Conservation (phyloP, 441 rosid genomes). For the Iberis amara region DNA sequence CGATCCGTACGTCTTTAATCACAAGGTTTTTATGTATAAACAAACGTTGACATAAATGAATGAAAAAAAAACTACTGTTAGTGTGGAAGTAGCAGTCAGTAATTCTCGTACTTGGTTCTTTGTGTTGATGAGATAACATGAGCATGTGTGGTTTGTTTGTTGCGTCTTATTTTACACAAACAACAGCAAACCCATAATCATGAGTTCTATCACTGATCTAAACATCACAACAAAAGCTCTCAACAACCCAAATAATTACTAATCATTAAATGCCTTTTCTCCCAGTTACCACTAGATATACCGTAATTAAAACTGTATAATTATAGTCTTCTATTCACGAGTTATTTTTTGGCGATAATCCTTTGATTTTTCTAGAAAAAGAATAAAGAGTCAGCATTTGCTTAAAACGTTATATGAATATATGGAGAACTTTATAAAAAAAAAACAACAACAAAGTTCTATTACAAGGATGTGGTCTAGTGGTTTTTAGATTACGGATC, state of each 20-base stretch:
- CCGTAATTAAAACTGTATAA: too few species aligned
- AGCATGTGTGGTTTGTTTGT: constrained; percentile 32
- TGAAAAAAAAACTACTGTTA: constrained; percentile 19
- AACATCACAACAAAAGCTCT: constrained; percentile 14
- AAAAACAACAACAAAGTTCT: too few species aligned
- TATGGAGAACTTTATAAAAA: too few species aligned
- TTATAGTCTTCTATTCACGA: too few species aligned
- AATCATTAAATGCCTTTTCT: constrained; percentile 12
- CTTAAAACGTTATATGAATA: too few species aligned
- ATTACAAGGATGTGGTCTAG: too few species aligned
- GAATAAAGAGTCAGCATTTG: too few species aligned
- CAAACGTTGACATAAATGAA: background rate
- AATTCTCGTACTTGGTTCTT: constrained; percentile 25
- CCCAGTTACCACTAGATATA: constrained; percentile 3
- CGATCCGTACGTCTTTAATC: constrained; percentile 5
- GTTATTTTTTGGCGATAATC: too few species aligned
- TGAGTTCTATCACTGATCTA: constrained; percentile 31
- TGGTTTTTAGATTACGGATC: too few species aligned
- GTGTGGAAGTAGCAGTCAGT: constrained; percentile 27
- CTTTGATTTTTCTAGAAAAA: too few species aligned
- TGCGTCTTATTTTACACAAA: constrained; percentile 31
- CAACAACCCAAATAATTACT: constrained; percentile 21
- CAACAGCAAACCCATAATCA: constrained; percentile 16
- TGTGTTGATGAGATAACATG: constrained; percentile 29
- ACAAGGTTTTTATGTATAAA: too few species aligned